Base-by-base conservation (phyloP, 495 filamentous ascomycete species). In the Penicillium nucicola region DNA sequence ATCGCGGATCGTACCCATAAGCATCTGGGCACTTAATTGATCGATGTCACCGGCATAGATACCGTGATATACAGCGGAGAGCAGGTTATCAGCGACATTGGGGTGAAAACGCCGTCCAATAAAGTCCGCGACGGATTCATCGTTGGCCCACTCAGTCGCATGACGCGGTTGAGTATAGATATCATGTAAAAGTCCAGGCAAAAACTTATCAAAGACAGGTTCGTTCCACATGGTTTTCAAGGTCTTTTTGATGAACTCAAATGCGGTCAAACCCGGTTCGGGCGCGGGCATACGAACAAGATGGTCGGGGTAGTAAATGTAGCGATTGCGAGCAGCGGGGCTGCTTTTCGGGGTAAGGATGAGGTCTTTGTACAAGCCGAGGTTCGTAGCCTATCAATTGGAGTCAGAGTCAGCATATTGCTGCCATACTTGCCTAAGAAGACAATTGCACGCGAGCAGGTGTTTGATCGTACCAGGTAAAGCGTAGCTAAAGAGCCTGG, bases 31-130 rank as follows among this genome's bases (percentile, higher is more conserved):
- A 61, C 90, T 96, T 45, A 96, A 74, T 61, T 85, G 77, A 60
- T 86, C 81, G 33, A 95, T 82, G 71, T 97, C 87, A 37, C 95
- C 95, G n/a, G 90, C 95, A 58, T 92, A 95, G 14, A 97, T 89
- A 10, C 95, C 95, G 70, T 97, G 93, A 19, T 87, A 64, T n/a
- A 90, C 66, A 22, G 84, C 87, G 3, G 89, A 95, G 2, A 85
- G 62, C 2, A 97, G 19, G 55, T 95, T 95, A 33, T 96, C 74
- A 23, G 85, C 85, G 5, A 89, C 33, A 3, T 75, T 61, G 9
- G 73, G 65, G 28, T 79, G 76, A 25, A 86, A 67, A 12, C 82
- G 64, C 14, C 84, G 73, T 2, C 70, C 64, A 17, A 90, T 70
- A 60, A 88, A 96, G 1, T 79, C 72, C 5, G 81, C 86, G 20